Percentiles rank a stretch among this genome's conserved stretches.
These are phyloP conservation scores for Heterobasidion annosum DNA, from an alignment of 1,284 basidiomycete genomes.

Conservation along the genomic window DNA sequence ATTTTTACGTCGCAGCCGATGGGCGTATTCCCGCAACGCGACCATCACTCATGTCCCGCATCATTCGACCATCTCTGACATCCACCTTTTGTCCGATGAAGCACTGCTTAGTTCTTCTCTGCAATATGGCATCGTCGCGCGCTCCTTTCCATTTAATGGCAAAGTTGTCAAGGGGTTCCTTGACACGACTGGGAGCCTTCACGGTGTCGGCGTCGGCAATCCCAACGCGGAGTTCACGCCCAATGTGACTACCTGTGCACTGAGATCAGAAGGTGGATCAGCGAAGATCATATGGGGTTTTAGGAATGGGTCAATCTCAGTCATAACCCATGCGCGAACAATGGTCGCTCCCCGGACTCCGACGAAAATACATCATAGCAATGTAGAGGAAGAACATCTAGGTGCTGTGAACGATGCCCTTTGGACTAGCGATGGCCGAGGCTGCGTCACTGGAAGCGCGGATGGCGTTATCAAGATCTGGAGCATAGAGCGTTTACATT, in stretches of 20 bases:
- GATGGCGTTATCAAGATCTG: conserved; percentile 70
- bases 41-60: conserved; percentile 56
- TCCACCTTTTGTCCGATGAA: conserved; percentile 49
- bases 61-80: conserved; percentile 40
- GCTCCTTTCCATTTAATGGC: conserved; percentile 66
- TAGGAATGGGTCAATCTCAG: conserved; percentile 57
- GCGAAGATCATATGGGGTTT: conserved; percentile 74
- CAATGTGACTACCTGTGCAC: conserved; percentile 47
- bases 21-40: conserved; percentile 57
- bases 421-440: conserved; percentile 31
- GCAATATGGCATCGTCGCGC: conserved; percentile 65
- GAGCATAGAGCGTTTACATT: conserved; percentile 43
- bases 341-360: conserved; percentile 45
- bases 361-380: conserved; percentile 38
- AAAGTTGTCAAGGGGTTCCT: conserved; percentile 68
- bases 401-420: conserved; percentile 43
- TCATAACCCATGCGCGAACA: conserved; percentile 47
- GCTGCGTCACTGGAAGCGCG: conserved; percentile 43
- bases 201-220: conserved; percentile 62
- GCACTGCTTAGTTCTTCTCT: conserved; percentile 60
- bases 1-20: conserved; percentile 39
- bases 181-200: conserved; percentile 50
- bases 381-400: conserved; percentile 47
- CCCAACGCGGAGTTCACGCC: conserved; percentile 73
- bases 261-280: conserved; percentile 57